Percentiles rank a stretch among this genome's conserved stretches.
phyloP scores from a whole-genome alignment of 306 rosid genomes.

The Phaseolus lunatus region DNA sequence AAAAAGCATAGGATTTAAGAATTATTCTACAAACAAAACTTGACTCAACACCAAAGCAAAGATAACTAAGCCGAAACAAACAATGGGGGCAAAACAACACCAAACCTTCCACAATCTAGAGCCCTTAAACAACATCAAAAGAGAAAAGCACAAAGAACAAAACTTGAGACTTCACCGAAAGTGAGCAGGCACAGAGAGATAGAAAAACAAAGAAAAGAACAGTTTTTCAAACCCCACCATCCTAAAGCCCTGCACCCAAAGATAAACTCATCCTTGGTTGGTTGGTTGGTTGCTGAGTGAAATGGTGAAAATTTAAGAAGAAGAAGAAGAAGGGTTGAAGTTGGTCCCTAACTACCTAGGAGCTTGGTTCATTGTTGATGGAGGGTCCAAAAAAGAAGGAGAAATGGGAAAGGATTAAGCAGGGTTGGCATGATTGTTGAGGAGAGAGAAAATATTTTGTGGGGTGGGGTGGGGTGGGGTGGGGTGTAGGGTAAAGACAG shows the following conservation, averaged over 20 bases:
- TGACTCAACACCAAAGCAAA: not conserved
- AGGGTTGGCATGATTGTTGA: not conserved
- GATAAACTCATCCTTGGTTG: not conserved
- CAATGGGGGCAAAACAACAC: not conserved
- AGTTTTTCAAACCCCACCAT: not conserved
- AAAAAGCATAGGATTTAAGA: too few relatives aligned
- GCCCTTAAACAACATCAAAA: not conserved
- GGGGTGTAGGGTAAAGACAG: constrained; percentile 18
- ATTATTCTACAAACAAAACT: not conserved
- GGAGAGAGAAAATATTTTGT: constrained; percentile 14
- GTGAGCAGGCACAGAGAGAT: not conserved
- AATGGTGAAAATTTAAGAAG: not conserved
- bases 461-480: not conserved
- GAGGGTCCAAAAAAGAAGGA: constrained; percentile 1
- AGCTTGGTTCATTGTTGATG: constrained; percentile 24
- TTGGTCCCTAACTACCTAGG: constrained; percentile 25
- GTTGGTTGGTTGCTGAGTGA: not conserved
- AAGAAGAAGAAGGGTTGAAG: not conserved
- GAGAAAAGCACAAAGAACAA: not conserved
- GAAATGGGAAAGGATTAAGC: not conserved
- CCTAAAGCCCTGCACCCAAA: not conserved
- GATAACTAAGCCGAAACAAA: not conserved
- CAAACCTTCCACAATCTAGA: not conserved
- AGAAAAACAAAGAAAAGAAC: not conserved
- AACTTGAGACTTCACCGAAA: not conserved